Evolutionary conservation across 2,329 filamentous ascomycete species (phyloP), one percentile per base, ranked within the genome.

Genomic region (Aureobasidium melanogenum): DNA sequence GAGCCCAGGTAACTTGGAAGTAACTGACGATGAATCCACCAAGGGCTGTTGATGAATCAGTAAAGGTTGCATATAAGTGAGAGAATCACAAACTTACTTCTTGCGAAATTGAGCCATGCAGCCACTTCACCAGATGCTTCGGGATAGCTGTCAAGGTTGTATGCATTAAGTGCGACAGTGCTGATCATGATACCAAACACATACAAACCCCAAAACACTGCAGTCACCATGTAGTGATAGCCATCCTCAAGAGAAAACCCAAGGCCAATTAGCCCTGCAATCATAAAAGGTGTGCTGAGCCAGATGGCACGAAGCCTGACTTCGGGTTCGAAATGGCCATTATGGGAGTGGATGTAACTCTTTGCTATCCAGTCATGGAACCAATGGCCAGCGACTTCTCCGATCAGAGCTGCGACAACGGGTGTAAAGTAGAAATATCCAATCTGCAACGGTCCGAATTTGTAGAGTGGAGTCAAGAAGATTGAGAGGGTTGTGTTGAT

Each of bases 371-470:
- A 63, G 64, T 85, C 82, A 69, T 85, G 80, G 6, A 84, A 71
- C 76, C 77, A 84, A 69, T 84, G 83, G 6, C 83, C 82, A 4
- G 73, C 68, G 0, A 79, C 60, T 71, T 84, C 81, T 28, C 82
- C 83, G 0, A 85, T 69, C 15, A 82, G 67, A 3, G 79, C 77
- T 3, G 77, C 82, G 1, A 84, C 76, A 28, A 85, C 75, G 2
- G 80, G 80, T 0, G 81, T 80, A 68, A 85, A 84, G 71, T 85
- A 84, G 67, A 85, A 82, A 64, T 75, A 78, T 0, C 78, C 82
- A 51, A 83, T 79, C 56, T 79, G 74, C 48, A 75, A 75, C 0
- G 76, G 74, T 0, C 75, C 77, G 36, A 66, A 67, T 24, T 64
- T 57, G 46, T 68, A 52, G 57, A 66, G 83, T 82, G 70, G 63